These are phyloP conservation scores for Tylopilus subfusipes DNA, from an alignment of 768 basidiomycete species.

Conservation along the genomic window DNA sequence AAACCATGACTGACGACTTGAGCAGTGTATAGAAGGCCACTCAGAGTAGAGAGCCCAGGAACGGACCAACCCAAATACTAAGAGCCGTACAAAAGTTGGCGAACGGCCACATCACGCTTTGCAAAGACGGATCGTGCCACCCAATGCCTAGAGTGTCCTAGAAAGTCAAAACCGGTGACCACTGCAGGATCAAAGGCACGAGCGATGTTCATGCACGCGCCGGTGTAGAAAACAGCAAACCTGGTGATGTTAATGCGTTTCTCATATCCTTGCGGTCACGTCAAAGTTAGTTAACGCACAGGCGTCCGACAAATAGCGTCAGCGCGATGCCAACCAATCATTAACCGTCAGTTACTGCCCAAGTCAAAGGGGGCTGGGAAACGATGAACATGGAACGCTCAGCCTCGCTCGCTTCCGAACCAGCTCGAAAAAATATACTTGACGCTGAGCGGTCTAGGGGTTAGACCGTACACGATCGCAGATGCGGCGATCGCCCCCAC, in stretches of 20 bases:
- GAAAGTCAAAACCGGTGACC: constrained; percentile 49
- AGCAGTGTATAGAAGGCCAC: constrained; percentile 54
- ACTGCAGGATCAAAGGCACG: constrained; percentile 69
- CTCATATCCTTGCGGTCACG: background rate
- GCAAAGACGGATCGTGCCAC: constrained; percentile 41
- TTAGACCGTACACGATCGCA: constrained; percentile 51
- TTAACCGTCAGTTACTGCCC: constrained; percentile 1
- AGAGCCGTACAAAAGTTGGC: constrained; percentile 4
- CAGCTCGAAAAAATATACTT: constrained; percentile 38
- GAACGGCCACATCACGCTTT: background rate
- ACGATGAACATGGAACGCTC: constrained; percentile 1
- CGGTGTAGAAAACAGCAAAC: constrained; percentile 59
- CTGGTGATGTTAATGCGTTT: constrained; percentile 27
- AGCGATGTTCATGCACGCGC: constrained; percentile 66
- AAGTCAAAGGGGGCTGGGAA: background rate
- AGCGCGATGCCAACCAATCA: constrained; percentile 60
- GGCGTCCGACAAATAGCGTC: constrained; percentile 58
- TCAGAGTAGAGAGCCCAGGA: constrained; percentile 60
- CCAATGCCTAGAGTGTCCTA: constrained; percentile 49
- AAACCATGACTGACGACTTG: constrained; percentile 41
- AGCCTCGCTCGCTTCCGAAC: background rate
- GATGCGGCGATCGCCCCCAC: constrained; percentile 57
- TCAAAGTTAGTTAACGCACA: constrained; percentile 37
- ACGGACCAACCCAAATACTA: constrained; percentile 74
- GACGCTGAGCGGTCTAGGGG: constrained; percentile 50